These are phyloP conservation scores for Huntiella moniliformis DNA, from an alignment of 2,329 filamentous ascomycete species.

Conservation along the genomic window DNA sequence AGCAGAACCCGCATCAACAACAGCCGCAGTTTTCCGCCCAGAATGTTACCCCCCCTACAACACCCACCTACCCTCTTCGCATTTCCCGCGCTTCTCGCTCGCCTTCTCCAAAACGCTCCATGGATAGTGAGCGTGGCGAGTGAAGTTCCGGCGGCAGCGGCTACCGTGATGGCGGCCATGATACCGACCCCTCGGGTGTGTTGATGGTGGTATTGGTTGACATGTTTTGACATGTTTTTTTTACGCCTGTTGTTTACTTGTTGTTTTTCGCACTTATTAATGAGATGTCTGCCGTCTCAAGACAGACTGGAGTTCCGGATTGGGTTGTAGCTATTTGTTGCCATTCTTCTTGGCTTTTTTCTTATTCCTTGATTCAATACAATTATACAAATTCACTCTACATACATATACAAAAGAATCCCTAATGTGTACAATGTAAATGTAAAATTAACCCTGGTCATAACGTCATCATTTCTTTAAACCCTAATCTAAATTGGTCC, in stretches of 20 bases:
- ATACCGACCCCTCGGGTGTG: no score
- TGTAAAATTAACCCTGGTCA: no score
- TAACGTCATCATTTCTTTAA: no score
- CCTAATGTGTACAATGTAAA: no score
- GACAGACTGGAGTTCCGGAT: no score
- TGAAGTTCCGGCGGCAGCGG: slow-evolving; percentile 13
- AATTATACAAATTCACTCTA: no score
- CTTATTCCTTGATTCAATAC: no score
- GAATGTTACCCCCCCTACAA: neutral
- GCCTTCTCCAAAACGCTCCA: slow-evolving; percentile 16
- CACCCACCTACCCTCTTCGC: neutral
- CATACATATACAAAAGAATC: no score
- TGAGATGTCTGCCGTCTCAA: no score
- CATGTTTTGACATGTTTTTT: neutral
- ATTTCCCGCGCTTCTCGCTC: slow-evolving; percentile 16
- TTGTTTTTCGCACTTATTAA: neutral
- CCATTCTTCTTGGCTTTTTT: no score
- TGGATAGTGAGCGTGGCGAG: slow-evolving; percentile 10
- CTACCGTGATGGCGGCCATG: no score
- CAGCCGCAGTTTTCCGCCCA: neutral
- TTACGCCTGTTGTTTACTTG: neutral
- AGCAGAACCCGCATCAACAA: slow-evolving; percentile 10
- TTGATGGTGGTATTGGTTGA: neutral
- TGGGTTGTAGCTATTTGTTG: no score
- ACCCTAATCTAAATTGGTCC: neutral